These are phyloP conservation scores for Colletotrichum phormii DNA, from an alignment of 2,329 filamentous ascomycete species.

Conservation along the genomic window DNA sequence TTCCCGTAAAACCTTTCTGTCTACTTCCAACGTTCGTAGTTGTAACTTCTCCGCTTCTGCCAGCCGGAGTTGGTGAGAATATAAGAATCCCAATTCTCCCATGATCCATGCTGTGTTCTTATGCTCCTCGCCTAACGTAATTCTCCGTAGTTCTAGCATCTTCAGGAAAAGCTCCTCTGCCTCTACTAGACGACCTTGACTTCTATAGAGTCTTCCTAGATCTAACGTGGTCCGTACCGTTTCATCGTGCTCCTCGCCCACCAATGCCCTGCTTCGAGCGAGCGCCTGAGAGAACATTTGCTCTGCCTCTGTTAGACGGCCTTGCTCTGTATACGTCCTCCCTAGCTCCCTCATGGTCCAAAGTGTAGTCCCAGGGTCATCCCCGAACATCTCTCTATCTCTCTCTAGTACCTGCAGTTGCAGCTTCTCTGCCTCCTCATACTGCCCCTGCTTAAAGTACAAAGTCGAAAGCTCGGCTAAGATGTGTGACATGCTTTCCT, in stretches of 20 bases:
- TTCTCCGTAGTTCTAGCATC: background rate
- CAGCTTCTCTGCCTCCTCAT: background rate
- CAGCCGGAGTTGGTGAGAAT: accelerated
- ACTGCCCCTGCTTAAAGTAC: background rate
- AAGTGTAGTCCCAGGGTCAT: background rate
- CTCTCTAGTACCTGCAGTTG: background rate
- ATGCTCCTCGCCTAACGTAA: background rate
- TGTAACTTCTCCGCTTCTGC: background rate
- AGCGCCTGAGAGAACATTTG: background rate
- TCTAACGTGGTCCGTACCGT: background rate
- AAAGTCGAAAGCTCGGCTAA: background rate
- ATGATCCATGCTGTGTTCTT: background rate
- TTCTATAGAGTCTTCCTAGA: background rate
- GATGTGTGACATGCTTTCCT: background rate
- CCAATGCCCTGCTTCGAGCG: background rate
- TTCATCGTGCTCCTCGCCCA: background rate
- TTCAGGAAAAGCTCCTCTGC: background rate
- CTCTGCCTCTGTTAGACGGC: background rate
- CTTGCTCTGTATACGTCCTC: background rate
- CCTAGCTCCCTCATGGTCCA: background rate
- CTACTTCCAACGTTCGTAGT: background rate
- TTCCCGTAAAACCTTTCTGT: background rate
- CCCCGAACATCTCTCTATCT: background rate
- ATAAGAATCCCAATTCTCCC: background rate
- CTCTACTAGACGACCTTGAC: background rate